phyloP scores from a whole-genome alignment of 805 yeast genomes.

The Myxozyma monticola region DNA sequence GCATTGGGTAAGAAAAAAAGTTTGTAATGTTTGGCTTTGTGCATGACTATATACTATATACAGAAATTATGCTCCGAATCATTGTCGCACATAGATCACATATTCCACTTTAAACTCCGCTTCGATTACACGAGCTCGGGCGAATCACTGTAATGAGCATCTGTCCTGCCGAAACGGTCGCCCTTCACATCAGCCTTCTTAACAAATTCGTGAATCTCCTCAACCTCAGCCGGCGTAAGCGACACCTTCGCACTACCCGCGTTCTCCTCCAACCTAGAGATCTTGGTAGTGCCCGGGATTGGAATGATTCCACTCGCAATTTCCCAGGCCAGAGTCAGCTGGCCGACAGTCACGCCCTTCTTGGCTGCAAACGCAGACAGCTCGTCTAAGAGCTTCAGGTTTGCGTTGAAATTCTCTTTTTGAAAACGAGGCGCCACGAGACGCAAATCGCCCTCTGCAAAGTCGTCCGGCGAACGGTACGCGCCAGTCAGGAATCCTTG shows the following conservation, averaged over 20 bases:
- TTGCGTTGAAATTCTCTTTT: conserved; percentile 61
- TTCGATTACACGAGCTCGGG: conserved; percentile 7
- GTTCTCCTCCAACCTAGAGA: conserved; percentile 64
- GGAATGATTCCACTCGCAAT: conserved; percentile 59
- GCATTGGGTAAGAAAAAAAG: not conserved
- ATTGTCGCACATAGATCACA: too few relatives aligned
- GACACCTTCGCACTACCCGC: conserved; percentile 35
- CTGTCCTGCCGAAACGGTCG: conserved; percentile 1
- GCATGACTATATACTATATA: too few relatives aligned
- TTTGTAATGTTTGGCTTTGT: not conserved
- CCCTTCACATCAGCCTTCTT: conserved; percentile 16
- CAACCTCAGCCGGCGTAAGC: conserved; percentile 18
- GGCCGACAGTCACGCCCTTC: conserved; percentile 56
- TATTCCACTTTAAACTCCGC: too few relatives aligned
- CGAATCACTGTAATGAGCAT: conserved; percentile 9
- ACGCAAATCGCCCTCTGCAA: conserved; percentile 59
- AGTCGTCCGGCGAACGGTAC: conserved; percentile 47
- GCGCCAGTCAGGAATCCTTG: conserved; percentile 74
- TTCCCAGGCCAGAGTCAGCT: conserved; percentile 69
- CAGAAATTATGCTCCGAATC: too few relatives aligned
- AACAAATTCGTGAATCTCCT: conserved; percentile 17
- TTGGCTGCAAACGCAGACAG: conserved; percentile 53
- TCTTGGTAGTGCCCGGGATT: conserved; percentile 73
- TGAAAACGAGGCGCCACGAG: conserved; percentile 55
- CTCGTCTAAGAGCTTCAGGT: conserved; percentile 50